Evolutionary conservation across 441 rosid species (phyloP).

Genomic region (Hura crepitans): DNA sequence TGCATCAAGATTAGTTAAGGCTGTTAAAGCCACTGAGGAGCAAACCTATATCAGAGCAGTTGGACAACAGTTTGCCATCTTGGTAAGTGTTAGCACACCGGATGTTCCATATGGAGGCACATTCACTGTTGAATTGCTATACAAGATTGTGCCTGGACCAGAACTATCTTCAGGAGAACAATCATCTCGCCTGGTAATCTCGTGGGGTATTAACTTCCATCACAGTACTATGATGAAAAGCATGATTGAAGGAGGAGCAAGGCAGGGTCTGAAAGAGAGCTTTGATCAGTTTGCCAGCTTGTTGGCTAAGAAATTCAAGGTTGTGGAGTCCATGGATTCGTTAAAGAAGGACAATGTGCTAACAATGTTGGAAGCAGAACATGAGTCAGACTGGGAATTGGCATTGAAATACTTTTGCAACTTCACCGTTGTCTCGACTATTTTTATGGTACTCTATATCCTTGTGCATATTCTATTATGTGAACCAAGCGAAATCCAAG

Average conservation of each 20-base stretch:
- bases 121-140: conserved; percentile 64
- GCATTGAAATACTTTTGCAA: conserved; percentile 61
- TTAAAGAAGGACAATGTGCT: conserved; percentile 48
- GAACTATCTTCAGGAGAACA: conserved; percentile 47
- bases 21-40: conserved; percentile 69
- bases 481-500: conserved; percentile 49
- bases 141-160: conserved; percentile 63
- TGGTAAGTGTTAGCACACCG: conserved; percentile 58
- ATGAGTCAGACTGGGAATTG: conserved; percentile 57
- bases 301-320: conserved; percentile 48
- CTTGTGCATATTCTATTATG: conserved; percentile 51
- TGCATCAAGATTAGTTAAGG: conserved; percentile 69
- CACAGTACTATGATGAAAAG: conserved; percentile 74
- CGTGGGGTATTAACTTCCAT: conserved; percentile 66
- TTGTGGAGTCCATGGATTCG: conserved; percentile 32
- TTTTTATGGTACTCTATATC: conserved; percentile 49
- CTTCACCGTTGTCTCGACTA: conserved; percentile 51
- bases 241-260: conserved; percentile 83
- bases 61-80: conserved; percentile 49
- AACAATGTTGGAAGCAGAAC: conserved; percentile 57
- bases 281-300: conserved; percentile 56
- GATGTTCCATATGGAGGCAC: conserved; percentile 80
- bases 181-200: conserved; percentile 50
- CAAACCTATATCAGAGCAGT: conserved; percentile 63
- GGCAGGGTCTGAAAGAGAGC: conserved; percentile 71